phyloP scores from a whole-genome alignment of 208 protist species.

The Giardia duodenalis region DNA sequence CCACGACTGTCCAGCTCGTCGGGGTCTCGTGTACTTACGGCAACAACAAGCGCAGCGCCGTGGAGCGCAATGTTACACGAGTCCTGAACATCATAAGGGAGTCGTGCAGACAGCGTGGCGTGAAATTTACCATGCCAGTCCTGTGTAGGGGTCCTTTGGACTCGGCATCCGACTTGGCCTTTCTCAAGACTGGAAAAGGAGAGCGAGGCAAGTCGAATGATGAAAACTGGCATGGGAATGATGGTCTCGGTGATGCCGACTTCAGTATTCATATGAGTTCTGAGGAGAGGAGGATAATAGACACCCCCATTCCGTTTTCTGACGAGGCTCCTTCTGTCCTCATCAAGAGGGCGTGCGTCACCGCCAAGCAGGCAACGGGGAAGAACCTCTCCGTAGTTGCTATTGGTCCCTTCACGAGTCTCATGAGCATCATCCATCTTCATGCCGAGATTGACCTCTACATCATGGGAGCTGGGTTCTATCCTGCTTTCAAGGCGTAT shows the following conservation, averaged over 20 bases:
- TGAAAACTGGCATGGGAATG: constrained; percentile 4
- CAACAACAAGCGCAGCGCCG: not conserved
- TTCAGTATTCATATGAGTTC: not conserved
- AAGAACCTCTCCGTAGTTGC: not conserved
- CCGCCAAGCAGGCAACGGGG: not conserved
- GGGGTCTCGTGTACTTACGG: not conserved
- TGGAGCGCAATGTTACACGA: not conserved
- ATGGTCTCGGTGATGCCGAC: not conserved
- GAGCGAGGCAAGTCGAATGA: not conserved
- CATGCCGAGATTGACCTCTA: not conserved
- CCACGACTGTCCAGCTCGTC: not conserved
- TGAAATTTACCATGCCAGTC: not conserved
- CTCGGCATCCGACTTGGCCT: not conserved
- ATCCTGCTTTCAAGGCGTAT: not conserved
- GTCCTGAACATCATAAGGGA: not conserved
- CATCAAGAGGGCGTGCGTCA: not conserved
- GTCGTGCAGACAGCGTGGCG: not conserved
- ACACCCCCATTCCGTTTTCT: not conserved
- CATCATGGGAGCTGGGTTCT: not conserved
- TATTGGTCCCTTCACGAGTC: not conserved
- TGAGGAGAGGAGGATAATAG: not conserved
- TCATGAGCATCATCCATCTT: not conserved
- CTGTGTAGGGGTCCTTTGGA: not conserved
- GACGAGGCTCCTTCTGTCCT: not conserved
- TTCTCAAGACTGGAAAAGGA: not conserved